Evolutionary conservation across 129 eudicot genomes (phyloP).

Genomic region (Saussurea involucrata): DNA sequence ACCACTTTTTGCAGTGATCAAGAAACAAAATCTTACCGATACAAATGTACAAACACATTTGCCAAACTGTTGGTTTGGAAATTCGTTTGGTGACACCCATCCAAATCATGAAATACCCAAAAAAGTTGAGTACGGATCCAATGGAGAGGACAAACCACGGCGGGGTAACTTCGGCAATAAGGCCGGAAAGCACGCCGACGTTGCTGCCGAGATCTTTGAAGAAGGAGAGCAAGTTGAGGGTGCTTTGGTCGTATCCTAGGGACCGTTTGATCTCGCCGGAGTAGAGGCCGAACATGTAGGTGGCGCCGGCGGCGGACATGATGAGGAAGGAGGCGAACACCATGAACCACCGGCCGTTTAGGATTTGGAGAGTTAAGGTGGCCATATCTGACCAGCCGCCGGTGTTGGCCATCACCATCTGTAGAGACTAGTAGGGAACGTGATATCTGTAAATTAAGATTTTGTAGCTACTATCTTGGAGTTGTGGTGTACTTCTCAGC

Average conservation of each 20-base stretch:
- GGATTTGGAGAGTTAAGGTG: conserved; percentile 40
- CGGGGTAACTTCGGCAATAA: conserved; percentile 73
- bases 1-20: not conserved
- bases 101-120: conserved; percentile 93
- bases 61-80: conserved; percentile 69
- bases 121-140: conserved; percentile 68
- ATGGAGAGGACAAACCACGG: conserved; percentile 68
- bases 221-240: conserved; percentile 73
- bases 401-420: conserved; percentile 17
- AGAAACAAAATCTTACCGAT: conserved; percentile 32
- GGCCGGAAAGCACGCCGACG: conserved; percentile 73
- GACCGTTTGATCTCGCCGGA: conserved; percentile 52
- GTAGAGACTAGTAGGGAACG: conserved; percentile 3
- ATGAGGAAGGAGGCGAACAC: conserved; percentile 71
- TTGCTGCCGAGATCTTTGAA: conserved; percentile 78
- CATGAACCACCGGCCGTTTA: conserved; percentile 92
- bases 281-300: conserved; percentile 81
- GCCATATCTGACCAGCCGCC: conserved; percentile 26
- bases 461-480: not conserved
- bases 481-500: not conserved
- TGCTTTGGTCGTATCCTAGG: conserved; percentile 74
- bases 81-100: conserved; percentile 65
- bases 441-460: not conserved
- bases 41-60: conserved; percentile 83
- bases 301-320: conserved; percentile 85